Base-by-base conservation (phyloP, 2,329 filamentous ascomycete genomes). In the Fusarium decemcellulare region DNA sequence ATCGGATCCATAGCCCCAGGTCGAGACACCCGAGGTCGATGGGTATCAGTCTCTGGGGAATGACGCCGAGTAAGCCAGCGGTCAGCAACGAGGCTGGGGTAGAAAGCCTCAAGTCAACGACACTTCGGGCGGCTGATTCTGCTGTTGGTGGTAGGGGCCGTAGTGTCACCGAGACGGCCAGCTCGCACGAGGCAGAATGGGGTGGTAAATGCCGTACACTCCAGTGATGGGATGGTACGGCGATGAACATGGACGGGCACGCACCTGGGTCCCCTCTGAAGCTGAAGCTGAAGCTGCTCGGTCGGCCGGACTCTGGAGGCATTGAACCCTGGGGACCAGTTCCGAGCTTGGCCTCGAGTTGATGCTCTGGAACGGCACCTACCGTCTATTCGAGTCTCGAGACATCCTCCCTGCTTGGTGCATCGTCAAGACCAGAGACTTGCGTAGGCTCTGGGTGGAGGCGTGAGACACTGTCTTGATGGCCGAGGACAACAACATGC, bases 391-490 rank as follows among this genome's bases (percentile, higher is more conserved):
- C n/a, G 23, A 52, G 67, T 39, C 27, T 64, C 50, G 23, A 70
- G 42, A 57, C 51, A 51, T 68, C 59, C 63, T 74, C 72, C 72
- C 59, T 74, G 63, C 70, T 67, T 70, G 32, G 27, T 50, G 59
- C 44, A 46, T 66, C 52, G 32, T 51, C 46, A 56, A 64, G 27
- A 60, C 43, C 54, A 56, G 57, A 62, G 56, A 61, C 47, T 39
- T 70, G 63, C 58, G 48, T 64, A 44, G 61, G 55, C 58, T 59
- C 44, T 53, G 52, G 39, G 72, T 65, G 72, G 65, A 71, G 67
- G 59, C 54, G 52, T 74, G 67, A 74, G 71, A 74, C 72, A 72
- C 39, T 72, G 71, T 74, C 64, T 70, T 59, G 57, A 69, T 67
- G 63, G 55, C 43, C 64, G 44, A 71, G 67, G 23, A 23, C 36